Base-by-base conservation (phyloP, 345 rosid species). In the Erodium maritimum region DNA sequence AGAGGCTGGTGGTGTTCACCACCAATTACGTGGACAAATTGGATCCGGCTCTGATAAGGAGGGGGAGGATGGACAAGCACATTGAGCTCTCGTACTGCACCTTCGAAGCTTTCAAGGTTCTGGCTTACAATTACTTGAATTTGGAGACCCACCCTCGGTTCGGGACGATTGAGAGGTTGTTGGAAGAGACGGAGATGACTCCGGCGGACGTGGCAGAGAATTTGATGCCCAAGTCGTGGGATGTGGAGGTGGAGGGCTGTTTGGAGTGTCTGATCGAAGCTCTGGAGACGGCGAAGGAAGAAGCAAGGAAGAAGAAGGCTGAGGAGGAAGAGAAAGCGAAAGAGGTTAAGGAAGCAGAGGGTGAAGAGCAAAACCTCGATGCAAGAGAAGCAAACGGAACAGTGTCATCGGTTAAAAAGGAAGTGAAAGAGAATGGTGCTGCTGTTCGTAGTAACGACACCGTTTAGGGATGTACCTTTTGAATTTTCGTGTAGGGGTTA, bases 11-110 rank as follows among this genome's bases (percentile, higher is more conserved):
- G 29, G 81, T 85, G 17, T 85, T 82, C 63, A 80, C 86, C 4
- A 80, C 86, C 5, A 85, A 85, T 67, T 80, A 80, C 25, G 73
- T 67, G 60, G 80, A 82, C 65, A 82, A 80, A 63, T 77, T 82
- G 21, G 91, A 85, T 61, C 88, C 86, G n/a, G 84, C 91, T 57
- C 67, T 85, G 62, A 82, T 77, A 52, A 77, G 88, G 64, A 79
- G 88, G 51, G 91, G 88, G 5, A 70, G 86, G 57, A 82, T 85
- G 91, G 83, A 79, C 65, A 79, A 73, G 66, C 83, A 76, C 61
- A 73, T 73, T 52, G 79, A 76, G 61, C 73, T 76, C 0, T 79
- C 80, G 48, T 69, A 71, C 69, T 79, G 80, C 71, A 68, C 73
- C 34, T 79, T 76, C 56, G 68, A 64, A 65, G 80, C 75, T 17